These are phyloP conservation scores for Dactylorhiza incarnata DNA, from an alignment of 106 monocot species.

Conservation along the genomic window DNA sequence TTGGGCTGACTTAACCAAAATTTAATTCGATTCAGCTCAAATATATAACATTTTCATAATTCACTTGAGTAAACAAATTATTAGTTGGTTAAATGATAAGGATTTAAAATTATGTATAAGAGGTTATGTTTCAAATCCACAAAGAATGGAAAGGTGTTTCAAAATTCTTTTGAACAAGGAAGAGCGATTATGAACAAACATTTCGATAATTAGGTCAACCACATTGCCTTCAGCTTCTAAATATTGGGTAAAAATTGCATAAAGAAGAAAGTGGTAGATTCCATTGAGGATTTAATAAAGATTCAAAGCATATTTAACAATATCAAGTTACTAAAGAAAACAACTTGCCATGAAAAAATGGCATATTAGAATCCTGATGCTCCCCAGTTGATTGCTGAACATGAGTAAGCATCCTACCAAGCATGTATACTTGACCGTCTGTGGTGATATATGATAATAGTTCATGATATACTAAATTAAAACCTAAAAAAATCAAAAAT, in stretches of 20 bases:
- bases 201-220: background rate
- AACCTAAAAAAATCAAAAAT: background rate
- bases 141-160: background rate
- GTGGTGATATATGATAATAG: background rate
- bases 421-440: conserved; percentile 51
- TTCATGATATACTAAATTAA: background rate
- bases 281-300: background rate
- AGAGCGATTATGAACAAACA: background rate
- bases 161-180: background rate
- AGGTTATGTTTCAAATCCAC: too few species aligned
- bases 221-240: background rate
- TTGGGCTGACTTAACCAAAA: too few species aligned
- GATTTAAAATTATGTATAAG: too few species aligned
- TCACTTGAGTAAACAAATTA: too few species aligned
- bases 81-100: too few species aligned
- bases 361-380: background rate
- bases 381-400: conserved; percentile 5
- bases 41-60: too few species aligned
- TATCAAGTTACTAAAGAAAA: background rate
- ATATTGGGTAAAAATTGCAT: background rate
- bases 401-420: conserved; percentile 33
- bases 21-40: too few species aligned
- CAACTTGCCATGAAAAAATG: background rate
- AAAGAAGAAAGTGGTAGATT: background rate
- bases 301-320: background rate